Conservation (phyloP, 495 filamentous ascomycete species). For the Penicillium flavigenum region DNA sequence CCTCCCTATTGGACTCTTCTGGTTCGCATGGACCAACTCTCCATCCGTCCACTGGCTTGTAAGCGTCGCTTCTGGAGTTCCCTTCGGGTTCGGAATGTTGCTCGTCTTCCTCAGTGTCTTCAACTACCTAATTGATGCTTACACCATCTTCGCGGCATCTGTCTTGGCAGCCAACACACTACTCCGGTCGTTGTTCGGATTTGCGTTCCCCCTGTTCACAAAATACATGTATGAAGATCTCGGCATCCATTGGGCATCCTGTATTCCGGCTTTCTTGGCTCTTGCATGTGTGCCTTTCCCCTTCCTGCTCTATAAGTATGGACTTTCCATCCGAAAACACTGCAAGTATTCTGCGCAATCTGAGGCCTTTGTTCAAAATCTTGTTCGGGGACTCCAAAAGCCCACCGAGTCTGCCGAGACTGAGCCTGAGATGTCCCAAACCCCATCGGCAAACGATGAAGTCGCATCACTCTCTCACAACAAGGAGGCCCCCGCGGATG, state of each 20-base stretch:
- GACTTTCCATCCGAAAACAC: slow-evolving; percentile 55
- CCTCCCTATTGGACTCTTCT: slow-evolving; percentile 49
- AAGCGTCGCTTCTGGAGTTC: slow-evolving; percentile 55
- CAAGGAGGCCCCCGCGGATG: slow-evolving; percentile 13
- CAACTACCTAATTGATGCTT: slow-evolving; percentile 70
- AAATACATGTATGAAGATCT: slow-evolving; percentile 64
- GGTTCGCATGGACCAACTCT: slow-evolving; percentile 63
- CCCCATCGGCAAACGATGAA: slow-evolving; percentile 19
- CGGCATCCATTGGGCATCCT: slow-evolving; percentile 71
- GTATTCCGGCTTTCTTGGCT: slow-evolving; percentile 68
- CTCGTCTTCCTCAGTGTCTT: slow-evolving; percentile 65
- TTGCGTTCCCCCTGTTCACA: slow-evolving; percentile 75
- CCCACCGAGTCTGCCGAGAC: not conserved
- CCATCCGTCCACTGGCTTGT: slow-evolving; percentile 62
- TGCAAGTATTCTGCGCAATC: slow-evolving; percentile 66
- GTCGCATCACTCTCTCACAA: slow-evolving; percentile 6
- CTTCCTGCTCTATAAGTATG: slow-evolving; percentile 70
- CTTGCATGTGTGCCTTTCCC: slow-evolving; percentile 71
- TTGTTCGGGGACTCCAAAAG: slow-evolving; percentile 15
- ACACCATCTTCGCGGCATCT: slow-evolving; percentile 71
- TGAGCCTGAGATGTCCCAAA: slow-evolving; percentile 9
- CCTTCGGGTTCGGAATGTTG: slow-evolving; percentile 68
- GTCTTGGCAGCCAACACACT: slow-evolving; percentile 70
- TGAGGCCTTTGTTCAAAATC: slow-evolving; percentile 31
- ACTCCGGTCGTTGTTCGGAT: slow-evolving; percentile 61